Evolutionary conservation across 2,329 filamentous ascomycete species (phyloP), one percentile per base, ranked within the genome.

Genomic region (Sclerotinia nivalis): DNA sequence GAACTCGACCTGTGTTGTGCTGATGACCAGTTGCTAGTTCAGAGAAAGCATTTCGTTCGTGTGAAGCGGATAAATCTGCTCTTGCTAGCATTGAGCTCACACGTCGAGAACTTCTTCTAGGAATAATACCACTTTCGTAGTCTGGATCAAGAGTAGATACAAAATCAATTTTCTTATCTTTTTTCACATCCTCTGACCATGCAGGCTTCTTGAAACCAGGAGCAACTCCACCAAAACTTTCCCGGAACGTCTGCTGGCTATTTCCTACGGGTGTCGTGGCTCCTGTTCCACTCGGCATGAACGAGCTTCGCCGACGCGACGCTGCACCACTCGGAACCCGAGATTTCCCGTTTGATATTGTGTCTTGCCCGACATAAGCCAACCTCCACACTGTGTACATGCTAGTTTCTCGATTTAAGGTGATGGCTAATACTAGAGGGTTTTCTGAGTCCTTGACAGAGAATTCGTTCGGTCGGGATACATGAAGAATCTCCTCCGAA

Each of bases 51-150:
- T 89, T 85, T 75, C 92, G 87, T 74, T 97, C 93, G 73, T 95
- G 92, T 22, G 91, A 96, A 13, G 92, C 90, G 0, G 93, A 95
- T 28, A 97, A 83, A 78, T 97, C 95, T 45, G 92, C 91, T 76
- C 95, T 87, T 22, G 94, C 94, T 67, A 97, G 84, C 81, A 97
- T 87, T 22, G 95, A 98, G 82, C 96, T 99, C 37, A 98, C 91
- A 65, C 96, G 88, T 56, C 96, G 88, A 25, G 88, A 90, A 72
- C 87, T 88, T 71, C 88, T 83, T 66, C 88, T 82, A 0, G 84
- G 85, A 18, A 83, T 83, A 22, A 84, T 83, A n/a, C 80, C 78
- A 15, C 82, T 83, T 69, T 86, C 83, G 66, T 85, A 85, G 69
- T 93, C 91, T 55, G 91, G 86, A 69, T 92, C 91, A n/a, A 95